Base-by-base conservation (phyloP, 352 stramenopile genomes). In the Nothophytophthora sp. region DNA sequence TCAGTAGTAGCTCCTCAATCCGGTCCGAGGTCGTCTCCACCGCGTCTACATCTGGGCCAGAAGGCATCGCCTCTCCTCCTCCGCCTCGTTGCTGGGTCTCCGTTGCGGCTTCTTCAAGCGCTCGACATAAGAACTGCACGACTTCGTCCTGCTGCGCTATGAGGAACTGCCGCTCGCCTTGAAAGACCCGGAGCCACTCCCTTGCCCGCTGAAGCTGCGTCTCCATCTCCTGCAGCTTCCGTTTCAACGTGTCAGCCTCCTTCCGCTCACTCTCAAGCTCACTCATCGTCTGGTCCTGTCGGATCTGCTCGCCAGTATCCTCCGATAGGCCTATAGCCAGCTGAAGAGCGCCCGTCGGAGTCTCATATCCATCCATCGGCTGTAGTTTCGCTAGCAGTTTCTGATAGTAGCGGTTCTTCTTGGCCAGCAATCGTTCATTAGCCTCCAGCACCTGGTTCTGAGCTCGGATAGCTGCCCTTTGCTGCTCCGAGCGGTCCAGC, bases 331-430 rank as follows among this genome's bases (percentile, higher is more conserved):
- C n/a, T n/a, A n/a, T n/a, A n/a, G n/a, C n/a, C n/a, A n/a, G n/a
- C n/a, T n/a, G n/a, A n/a, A n/a, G n/a, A n/a, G 9, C 37, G 4
- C 37, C 20, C 18, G 19, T 43, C 10, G 20, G n/a, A n/a, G n/a
- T n/a, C n/a, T n/a, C n/a, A n/a, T n/a, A n/a, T n/a, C n/a, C n/a
- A n/a, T 16, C 37, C 20, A 8, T 30, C 22, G 62, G 68, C 34
- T 83, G 74, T n/a, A 89, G 55, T 25, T 83, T 72, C 2, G 67
- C 55, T 0, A 89, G 50, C 9, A 92, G 69, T 44, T 78, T 83
- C 59, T 88, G 81, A 40, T 88, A 92, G 53, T 88, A 87, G 24
- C 64, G 66, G 32, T 74, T 83, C 50, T 87, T 88, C 39, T 79
- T 87, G 4, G 78, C 74, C 59, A 90, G 73, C 28, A 61, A 55